These are phyloP conservation scores for Comarum palustre DNA, from an alignment of 306 rosid genomes.

Conservation along the genomic window DNA sequence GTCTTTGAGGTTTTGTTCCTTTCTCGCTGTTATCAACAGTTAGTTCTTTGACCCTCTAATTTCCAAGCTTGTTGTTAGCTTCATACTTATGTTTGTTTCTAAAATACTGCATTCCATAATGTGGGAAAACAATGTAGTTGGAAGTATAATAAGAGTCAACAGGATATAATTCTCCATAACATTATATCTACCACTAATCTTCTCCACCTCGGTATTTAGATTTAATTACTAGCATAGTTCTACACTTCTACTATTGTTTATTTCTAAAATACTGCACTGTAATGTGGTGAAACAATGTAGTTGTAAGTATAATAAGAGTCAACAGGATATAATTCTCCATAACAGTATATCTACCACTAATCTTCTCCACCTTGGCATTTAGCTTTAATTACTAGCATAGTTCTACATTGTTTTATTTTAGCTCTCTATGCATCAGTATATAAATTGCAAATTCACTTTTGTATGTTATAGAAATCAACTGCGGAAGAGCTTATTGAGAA, in stretches of 20 bases:
- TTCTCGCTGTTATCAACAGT: slow-evolving; percentile 94
- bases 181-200: too few species aligned
- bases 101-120: not conserved
- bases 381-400: not conserved
- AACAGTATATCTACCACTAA: too few species aligned
- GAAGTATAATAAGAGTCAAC: not conserved
- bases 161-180: not conserved
- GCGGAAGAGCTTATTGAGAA: slow-evolving; percentile 86
- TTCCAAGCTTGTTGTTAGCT: slow-evolving; percentile 8
- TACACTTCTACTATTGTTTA: too few species aligned
- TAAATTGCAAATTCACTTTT: slow-evolving; percentile 15
- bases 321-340: too few species aligned
- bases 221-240: too few species aligned
- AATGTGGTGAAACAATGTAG: too few species aligned
- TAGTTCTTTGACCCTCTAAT: slow-evolving; percentile 35
- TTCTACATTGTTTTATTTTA: not conserved
- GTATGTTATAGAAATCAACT: slow-evolving; percentile 48
- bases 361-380: not conserved
- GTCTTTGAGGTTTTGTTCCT: slow-evolving; percentile 91
- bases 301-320: too few species aligned
- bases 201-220: too few species aligned
- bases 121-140: not conserved
- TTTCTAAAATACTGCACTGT: too few species aligned
- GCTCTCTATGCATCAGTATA: not conserved
- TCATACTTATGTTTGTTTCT: not conserved